A percentile compares a stretch with the other conserved stretches of the same genome.
Conservation (phyloP, 768 basidiomycete genomes). For the Naganishia vaughanmartiniae region DNA sequence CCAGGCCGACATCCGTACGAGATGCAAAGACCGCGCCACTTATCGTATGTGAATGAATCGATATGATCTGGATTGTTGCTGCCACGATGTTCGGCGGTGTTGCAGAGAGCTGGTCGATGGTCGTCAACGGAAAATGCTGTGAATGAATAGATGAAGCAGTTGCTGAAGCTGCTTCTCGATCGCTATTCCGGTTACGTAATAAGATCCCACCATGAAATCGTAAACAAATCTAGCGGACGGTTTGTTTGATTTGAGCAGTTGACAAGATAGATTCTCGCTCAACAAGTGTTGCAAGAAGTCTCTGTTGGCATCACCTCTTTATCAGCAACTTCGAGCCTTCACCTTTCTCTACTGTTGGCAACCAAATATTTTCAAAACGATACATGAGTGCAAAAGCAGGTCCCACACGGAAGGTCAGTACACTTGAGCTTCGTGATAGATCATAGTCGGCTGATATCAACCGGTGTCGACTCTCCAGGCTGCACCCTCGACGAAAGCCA, state of each 20-base stretch:
- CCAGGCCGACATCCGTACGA: too few relatives aligned
- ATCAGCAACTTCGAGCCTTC: too few relatives aligned
- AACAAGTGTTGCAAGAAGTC: neutral
- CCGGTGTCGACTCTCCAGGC: neutral
- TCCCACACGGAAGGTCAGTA: slow-evolving; percentile 13
- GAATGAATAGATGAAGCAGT: too few relatives aligned
- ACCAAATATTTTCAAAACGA: neutral
- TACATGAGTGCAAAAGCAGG: slow-evolving; percentile 39
- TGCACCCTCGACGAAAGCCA: neutral
- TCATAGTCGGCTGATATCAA: neutral
- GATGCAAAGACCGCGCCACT: too few relatives aligned
- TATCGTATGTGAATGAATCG: too few relatives aligned
- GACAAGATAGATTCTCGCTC: slow-evolving; percentile 21
- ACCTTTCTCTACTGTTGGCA: too few relatives aligned
- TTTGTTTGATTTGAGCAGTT: neutral
- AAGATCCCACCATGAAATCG: neutral
- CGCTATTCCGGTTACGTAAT: neutral
- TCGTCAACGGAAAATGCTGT: too few relatives aligned
- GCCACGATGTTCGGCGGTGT: too few relatives aligned
- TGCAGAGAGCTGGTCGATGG: too few relatives aligned
- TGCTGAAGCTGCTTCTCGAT: slow-evolving; percentile 1
- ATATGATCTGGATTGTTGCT: too few relatives aligned
- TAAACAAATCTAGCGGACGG: neutral
- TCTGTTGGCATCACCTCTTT: neutral
- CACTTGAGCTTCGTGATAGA: neutral